These are phyloP conservation scores for Phytophthora kernoviae DNA, from an alignment of 352 stramenopile genomes.

Conservation along the genomic window DNA sequence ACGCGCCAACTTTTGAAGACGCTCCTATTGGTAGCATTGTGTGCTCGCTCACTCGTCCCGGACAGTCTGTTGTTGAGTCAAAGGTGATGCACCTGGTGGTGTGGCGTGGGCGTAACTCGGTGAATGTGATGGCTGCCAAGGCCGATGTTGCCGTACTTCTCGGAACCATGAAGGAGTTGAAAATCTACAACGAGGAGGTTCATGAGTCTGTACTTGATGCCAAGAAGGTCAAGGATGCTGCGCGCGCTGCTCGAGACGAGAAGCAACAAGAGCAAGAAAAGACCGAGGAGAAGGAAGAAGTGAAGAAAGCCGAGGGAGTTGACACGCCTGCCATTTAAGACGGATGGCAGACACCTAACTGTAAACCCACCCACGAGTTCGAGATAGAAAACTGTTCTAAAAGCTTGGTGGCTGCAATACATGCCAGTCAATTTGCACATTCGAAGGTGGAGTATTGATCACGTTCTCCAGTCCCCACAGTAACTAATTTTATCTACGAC, in stretches of 20 bases:
- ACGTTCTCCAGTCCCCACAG: neutral
- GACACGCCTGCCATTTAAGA: constrained; percentile 21
- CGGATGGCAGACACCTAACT: constrained; percentile 1
- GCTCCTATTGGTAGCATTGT: constrained; percentile 79
- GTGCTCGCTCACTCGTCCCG: constrained; percentile 67
- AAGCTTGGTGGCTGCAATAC: constrained; percentile 12
- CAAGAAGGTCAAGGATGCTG: constrained; percentile 56
- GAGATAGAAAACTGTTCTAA: constrained; percentile 23
- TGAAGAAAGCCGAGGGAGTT: constrained; percentile 12
- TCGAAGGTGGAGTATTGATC: neutral
- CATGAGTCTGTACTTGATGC: constrained; percentile 46
- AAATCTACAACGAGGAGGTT: constrained; percentile 63
- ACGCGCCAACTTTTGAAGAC: constrained; percentile 57
- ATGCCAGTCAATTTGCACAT: constrained; percentile 17
- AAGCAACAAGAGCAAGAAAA: constrained; percentile 30
- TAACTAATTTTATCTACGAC: constrained; percentile 1
- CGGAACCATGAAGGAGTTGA: constrained; percentile 86
- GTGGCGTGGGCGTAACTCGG: constrained; percentile 86
- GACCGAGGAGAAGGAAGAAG: constrained; percentile 4
- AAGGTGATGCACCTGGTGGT: constrained; percentile 86
- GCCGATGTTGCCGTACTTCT: constrained; percentile 75
- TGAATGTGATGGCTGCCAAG: constrained; percentile 89
- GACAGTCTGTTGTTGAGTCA: constrained; percentile 69
- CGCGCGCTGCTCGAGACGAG: constrained; percentile 45
- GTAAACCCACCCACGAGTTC: neutral